A percentile compares a stretch with the other conserved stretches of the same genome.
phyloP scores from a whole-genome alignment of 129 eudicot genomes.

The Ambrosia trifida region DNA sequence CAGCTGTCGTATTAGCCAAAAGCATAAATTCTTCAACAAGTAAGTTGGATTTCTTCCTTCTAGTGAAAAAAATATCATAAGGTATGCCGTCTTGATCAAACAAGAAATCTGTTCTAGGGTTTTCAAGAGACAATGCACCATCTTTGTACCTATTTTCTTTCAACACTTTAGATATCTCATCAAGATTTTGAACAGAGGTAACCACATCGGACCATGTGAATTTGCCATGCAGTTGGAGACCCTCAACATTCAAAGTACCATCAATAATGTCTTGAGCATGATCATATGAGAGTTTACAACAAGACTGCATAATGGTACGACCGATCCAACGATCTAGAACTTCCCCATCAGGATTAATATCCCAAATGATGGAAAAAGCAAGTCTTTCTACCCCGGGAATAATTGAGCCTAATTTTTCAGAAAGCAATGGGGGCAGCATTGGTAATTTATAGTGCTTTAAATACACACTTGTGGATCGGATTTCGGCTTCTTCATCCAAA shows the following conservation, averaged over 20 bases:
- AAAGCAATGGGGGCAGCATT: slow-evolving; percentile 76
- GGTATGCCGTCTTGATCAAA: slow-evolving; percentile 79
- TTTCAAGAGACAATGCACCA: slow-evolving; percentile 81
- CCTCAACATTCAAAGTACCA: slow-evolving; percentile 41
- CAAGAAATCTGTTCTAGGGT: slow-evolving; percentile 59
- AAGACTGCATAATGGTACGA: slow-evolving; percentile 72
- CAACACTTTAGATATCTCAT: slow-evolving; percentile 51
- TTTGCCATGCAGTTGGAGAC: slow-evolving; percentile 48
- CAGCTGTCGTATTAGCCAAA: slow-evolving; percentile 86
- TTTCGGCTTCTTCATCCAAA: slow-evolving; percentile 75
- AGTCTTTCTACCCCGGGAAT: slow-evolving; percentile 86
- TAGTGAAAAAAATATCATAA: slow-evolving; percentile 50
- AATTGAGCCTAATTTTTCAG: slow-evolving; percentile 76
- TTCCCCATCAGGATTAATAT: slow-evolving; percentile 63
- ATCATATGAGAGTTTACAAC: slow-evolving; percentile 89
- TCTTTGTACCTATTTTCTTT: slow-evolving; percentile 61
- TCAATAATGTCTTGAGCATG: slow-evolving; percentile 85
- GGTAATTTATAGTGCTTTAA: slow-evolving; percentile 56
- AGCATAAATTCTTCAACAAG: slow-evolving; percentile 95
- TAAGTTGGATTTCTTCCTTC: slow-evolving; percentile 53
- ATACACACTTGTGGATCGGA: slow-evolving; percentile 73
- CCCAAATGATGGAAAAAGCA: slow-evolving; percentile 89
- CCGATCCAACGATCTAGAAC: slow-evolving; percentile 90
- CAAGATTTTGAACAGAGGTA: slow-evolving; percentile 55
- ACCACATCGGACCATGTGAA: slow-evolving; percentile 63